A percentile compares a stretch with the other conserved stretches of the same genome.
phyloP scores from a whole-genome alignment of 352 stramenopile species.

The Phytopythium vexans region DNA sequence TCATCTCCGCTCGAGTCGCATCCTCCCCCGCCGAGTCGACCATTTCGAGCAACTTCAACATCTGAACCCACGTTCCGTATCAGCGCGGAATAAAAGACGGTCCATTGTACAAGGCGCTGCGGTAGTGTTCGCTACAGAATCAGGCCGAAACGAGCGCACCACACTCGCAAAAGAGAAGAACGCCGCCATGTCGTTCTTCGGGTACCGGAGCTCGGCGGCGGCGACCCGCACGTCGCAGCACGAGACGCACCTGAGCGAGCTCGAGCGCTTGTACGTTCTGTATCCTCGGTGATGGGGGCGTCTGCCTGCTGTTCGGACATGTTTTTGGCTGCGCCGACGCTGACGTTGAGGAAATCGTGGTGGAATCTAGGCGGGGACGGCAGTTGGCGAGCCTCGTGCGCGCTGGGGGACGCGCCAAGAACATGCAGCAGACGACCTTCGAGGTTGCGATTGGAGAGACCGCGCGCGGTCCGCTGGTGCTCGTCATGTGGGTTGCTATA shows the following conservation, averaged over 20 bases:
- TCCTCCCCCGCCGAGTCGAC: neutral
- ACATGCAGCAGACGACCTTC: conserved; percentile 84
- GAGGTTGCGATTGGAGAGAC: conserved; percentile 70
- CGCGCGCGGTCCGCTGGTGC: conserved; percentile 32
- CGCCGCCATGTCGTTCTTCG: conserved; percentile 59
- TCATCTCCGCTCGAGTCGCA: conserved; percentile 9
- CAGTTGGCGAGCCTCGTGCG: conserved; percentile 82
- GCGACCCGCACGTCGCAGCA: conserved; percentile 34
- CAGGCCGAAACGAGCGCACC: conserved; percentile 1
- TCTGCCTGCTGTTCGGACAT: neutral
- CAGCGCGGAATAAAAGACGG: neutral
- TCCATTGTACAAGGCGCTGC: conserved; percentile 10
- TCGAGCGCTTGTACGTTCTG: conserved; percentile 64
- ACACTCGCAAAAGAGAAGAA: neutral
- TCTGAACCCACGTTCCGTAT: conserved; percentile 10
- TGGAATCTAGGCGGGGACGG: conserved; percentile 42
- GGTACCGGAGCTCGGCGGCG: conserved; percentile 50
- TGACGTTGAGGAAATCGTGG: neutral
- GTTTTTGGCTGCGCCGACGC: neutral
- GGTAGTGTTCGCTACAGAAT: conserved; percentile 3
- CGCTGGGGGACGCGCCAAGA: conserved; percentile 74
- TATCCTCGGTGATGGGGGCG: no score
- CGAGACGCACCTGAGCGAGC: conserved; percentile 78
- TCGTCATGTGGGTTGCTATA: conserved; percentile 42
- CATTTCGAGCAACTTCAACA: neutral